Evolutionary conservation across 495 filamentous ascomycete species (phyloP).

Genomic region (Penicillium argentinense): DNA sequence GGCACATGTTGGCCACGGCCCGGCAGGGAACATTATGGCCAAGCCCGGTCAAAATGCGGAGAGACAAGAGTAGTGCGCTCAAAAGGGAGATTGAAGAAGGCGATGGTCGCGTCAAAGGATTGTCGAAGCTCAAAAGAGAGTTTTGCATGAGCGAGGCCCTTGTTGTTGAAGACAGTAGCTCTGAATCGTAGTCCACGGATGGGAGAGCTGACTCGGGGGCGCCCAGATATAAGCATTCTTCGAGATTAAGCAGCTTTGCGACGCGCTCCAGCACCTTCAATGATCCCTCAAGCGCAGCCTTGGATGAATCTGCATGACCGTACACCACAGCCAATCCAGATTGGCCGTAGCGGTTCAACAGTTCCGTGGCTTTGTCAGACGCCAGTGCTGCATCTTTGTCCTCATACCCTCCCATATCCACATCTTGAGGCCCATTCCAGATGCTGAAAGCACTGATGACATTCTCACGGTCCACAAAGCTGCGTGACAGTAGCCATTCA

Average conservation of each 20-base stretch:
- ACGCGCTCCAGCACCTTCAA: constrained; percentile 62
- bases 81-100: constrained; percentile 61
- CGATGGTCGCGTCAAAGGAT: constrained; percentile 66
- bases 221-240: constrained; percentile 44
- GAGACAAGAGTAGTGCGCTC: constrained; percentile 66
- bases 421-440: constrained; percentile 80
- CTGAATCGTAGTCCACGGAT: constrained; percentile 34
- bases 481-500: constrained; percentile 73
- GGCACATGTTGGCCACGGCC: constrained; percentile 42
- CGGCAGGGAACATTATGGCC: constrained; percentile 60
- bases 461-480: constrained; percentile 44
- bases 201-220: constrained; percentile 23
- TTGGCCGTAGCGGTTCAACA: constrained; percentile 67
- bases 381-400: constrained; percentile 44
- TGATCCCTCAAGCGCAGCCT: constrained; percentile 59
- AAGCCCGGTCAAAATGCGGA: constrained; percentile 60
- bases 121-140: constrained; percentile 58
- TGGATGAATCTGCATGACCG: constrained; percentile 58
- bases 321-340: constrained; percentile 74
- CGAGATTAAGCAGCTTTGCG: constrained; percentile 58
- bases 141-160: constrained; percentile 51
- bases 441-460: constrained; percentile 63
- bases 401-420: constrained; percentile 73
- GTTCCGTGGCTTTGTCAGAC: constrained; percentile 50
- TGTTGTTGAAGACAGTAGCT: constrained; percentile 43